phyloP scores from a whole-genome alignment of 75 land plant species.

The Pinus tabuliformis region DNA sequence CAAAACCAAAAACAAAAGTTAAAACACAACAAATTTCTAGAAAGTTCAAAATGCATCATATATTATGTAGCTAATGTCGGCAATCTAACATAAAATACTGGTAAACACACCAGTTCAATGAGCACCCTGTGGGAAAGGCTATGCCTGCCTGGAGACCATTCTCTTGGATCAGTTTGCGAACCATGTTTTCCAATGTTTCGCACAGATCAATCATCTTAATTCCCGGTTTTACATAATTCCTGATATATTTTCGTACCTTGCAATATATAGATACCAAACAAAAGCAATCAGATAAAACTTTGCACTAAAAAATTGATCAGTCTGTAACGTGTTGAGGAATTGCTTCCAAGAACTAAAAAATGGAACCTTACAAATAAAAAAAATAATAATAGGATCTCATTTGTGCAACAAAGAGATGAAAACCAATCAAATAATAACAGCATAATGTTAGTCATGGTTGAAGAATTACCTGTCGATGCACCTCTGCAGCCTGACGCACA shows the following conservation, averaged over 20 bases:
- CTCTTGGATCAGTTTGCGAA: constrained; percentile 85
- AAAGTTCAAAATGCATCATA: constrained; percentile 1
- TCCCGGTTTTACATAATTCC: constrained; percentile 86
- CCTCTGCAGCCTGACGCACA: constrained; percentile 96
- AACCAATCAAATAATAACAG: background rate
- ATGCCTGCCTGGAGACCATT: constrained; percentile 97
- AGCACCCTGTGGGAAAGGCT: constrained; percentile 98
- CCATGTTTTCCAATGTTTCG: constrained; percentile 97
- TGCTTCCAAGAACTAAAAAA: background rate
- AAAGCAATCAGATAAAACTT: background rate
- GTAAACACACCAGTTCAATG: constrained; percentile 77
- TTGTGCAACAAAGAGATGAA: background rate
- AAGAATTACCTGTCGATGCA: constrained; percentile 85
- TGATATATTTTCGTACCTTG: constrained; percentile 92
- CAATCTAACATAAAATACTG: background rate
- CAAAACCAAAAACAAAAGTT: background rate
- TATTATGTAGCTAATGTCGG: background rate
- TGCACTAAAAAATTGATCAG: background rate
- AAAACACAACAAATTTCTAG: background rate
- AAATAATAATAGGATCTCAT: background rate
- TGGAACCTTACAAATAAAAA: background rate
- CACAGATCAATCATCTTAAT: constrained; percentile 88
- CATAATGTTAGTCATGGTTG: background rate
- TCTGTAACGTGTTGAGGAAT: background rate
- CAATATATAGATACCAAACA: background rate